phyloP scores from a whole-genome alignment of 768 basidiomycete genomes.

The Chalciporus chontae region DNA sequence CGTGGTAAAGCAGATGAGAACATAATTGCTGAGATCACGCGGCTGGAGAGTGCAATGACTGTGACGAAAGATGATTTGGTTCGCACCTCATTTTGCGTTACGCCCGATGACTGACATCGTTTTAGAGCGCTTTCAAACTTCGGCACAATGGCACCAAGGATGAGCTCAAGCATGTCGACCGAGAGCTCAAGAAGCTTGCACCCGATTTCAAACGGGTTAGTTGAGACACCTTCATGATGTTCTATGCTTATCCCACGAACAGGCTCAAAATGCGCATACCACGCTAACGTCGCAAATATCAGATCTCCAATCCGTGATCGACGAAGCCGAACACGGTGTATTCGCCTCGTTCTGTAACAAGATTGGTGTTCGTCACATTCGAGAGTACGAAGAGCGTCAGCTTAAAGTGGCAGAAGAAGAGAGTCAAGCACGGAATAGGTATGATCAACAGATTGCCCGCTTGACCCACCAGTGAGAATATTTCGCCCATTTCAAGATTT shows the following conservation, averaged over 20 bases:
- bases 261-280: conserved; percentile 56
- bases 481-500: neutral
- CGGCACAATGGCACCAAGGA: conserved; percentile 76
- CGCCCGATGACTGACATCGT: neutral
- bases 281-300: conserved; percentile 53
- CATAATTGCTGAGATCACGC: conserved; percentile 68
- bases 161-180: conserved; percentile 78
- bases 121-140: conserved; percentile 69
- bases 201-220: conserved; percentile 73
- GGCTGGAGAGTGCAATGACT: conserved; percentile 73
- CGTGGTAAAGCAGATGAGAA: conserved; percentile 81
- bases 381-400: conserved; percentile 92
- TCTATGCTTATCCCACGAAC: neutral
- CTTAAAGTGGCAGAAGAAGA: conserved; percentile 86
- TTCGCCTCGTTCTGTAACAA: conserved; percentile 76
- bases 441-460: conserved; percentile 82
- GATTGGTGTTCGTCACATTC: conserved; percentile 77
- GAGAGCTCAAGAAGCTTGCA: conserved; percentile 58
- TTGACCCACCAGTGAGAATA: conserved; percentile 74
- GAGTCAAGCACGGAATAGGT: conserved; percentile 77
- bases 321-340: conserved; percentile 76
- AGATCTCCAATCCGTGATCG: conserved; percentile 52
- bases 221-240: neutral
- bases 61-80: conserved; percentile 84
- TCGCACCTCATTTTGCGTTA: conserved; percentile 19